Conservation (phyloP, 208 protist species). For the Leishmania tarentolae region DNA sequence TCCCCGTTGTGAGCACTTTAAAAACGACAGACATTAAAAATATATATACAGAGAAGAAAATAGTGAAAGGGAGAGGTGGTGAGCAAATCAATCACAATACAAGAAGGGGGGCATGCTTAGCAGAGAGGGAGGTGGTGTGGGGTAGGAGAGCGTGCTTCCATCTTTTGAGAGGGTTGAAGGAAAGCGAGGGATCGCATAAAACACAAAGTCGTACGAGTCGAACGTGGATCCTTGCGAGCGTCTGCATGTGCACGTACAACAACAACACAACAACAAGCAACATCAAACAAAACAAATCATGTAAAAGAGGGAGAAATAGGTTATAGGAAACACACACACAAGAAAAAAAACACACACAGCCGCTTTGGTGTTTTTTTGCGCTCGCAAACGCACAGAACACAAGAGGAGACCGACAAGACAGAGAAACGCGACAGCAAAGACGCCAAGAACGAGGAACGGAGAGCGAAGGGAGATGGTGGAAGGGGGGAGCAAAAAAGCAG, state of each 20-base stretch:
- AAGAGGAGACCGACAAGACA: not conserved
- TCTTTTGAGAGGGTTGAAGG: no score
- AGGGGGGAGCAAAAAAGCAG: not conserved
- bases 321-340: not conserved
- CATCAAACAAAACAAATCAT: no score
- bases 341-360: no score
- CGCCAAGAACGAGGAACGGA: no score
- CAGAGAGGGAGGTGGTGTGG: not conserved
- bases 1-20: not conserved
- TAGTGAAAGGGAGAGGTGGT: not conserved
- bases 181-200: not conserved
- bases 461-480: not conserved
- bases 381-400: not conserved
- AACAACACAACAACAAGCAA: not conserved
- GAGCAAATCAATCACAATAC: not conserved
- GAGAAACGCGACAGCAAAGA: not conserved
- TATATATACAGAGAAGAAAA: not conserved
- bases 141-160: not conserved
- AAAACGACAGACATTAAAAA: not conserved
- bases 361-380: not conserved
- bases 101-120: not conserved
- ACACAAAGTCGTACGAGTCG: not conserved
- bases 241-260: not conserved
- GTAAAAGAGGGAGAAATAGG: not conserved
- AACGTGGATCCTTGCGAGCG: not conserved